Evolutionary conservation across 306 rosid genomes (phyloP), one percentile per base, ranked within the genome.

Genomic region (Castanea crenata): DNA sequence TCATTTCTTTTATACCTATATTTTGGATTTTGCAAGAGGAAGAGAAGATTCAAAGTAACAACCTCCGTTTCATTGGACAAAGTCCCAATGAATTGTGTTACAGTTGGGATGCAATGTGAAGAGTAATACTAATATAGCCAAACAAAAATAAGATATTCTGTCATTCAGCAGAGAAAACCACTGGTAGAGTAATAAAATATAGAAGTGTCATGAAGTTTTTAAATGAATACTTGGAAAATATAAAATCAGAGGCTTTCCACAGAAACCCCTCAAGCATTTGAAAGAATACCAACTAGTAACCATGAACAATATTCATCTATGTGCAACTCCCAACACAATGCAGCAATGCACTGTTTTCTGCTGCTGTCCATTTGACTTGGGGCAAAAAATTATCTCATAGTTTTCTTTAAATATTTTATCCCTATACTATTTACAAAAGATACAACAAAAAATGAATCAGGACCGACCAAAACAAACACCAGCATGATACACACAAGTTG

Each of bases 351-450:
- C 46, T 44, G 21, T 1, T 14, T 54, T 18, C n/a, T n/a, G n/a
- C 2, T 29, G 1, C 55, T 25, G 25, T 25, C 25, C 25, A 25
- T 52, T 19, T 9, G 25, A 68, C 56, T 20, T 29, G 54, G 55
- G 38, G 18, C n/a, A 35, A 49, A 57, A 52, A 4, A 21, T 25
- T 25, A 8, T 10, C 21, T 31, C 1, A 44, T 18, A 32, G 10
- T 57, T 18, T 14, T 46, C 10, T 14, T n/a, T 76, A 16, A 13
- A 29, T 8, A 18, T 21, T 54, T 20, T 62, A 18, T 44, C 61
- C 76, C 9, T 41, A 23, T 73, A 32, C 61, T 64, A 71, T 84
- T 46, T 74, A 84, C 81, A 71, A 31, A 76, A 19, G 49, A 49
- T 55, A 76, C 78, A 56, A 1, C 80, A 23, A 55, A 21, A 63